Evolutionary conservation across 257 asterid genomes (phyloP), one percentile per base, ranked within the genome.

Genomic region (Knoxia roxburghii): DNA sequence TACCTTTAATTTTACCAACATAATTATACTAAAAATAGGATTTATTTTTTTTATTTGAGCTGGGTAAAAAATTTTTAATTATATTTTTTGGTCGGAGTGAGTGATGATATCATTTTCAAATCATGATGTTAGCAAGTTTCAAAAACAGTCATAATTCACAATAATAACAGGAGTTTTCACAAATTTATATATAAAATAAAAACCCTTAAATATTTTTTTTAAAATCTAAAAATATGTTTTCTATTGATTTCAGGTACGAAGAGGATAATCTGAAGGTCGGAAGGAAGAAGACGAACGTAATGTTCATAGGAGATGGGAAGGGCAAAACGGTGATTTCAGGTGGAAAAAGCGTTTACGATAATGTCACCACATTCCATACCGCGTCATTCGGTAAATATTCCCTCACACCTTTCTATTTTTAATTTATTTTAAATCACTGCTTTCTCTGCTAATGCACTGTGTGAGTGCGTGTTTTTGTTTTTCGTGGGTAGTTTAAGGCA

Each of bases 301-400:
- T 94, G 99, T 78, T 94, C 41, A 77, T 94, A 0, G 99, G 99
- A 24, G 99, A 94, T 40, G 99, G 99, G 2, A 88, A 81, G 86
- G 95, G 95, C 78, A 85, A 69, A 68, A 94, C 99, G 39, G 87
- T 94, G 64, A 94, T 94, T 80, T 49, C 96, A 0, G 96, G 99
- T 21, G 93, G 85, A 7, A 88, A 79, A 55, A 94, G 89, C 76
- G 76, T 90, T 5, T 79, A 67, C 29, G 87, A 87, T 13, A 73
- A 84, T 15, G 51, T 89, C 33, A 94, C 99, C 13, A 94, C 99
- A 20, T 94, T 94, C 74, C 97, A 82, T 49, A 90, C 99, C 1
- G 95, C 99, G 0, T 55, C 96, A 21, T 94, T 94, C 35, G 98
- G 99, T 94, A 85, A 1, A 81, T 60, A 51, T 64, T 27, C 43